Percentiles rank a stretch among this genome's conserved stretches.
These are phyloP conservation scores for Diospyros lotus DNA, from an alignment of 148 eudicot genomes.

Conservation along the genomic window DNA sequence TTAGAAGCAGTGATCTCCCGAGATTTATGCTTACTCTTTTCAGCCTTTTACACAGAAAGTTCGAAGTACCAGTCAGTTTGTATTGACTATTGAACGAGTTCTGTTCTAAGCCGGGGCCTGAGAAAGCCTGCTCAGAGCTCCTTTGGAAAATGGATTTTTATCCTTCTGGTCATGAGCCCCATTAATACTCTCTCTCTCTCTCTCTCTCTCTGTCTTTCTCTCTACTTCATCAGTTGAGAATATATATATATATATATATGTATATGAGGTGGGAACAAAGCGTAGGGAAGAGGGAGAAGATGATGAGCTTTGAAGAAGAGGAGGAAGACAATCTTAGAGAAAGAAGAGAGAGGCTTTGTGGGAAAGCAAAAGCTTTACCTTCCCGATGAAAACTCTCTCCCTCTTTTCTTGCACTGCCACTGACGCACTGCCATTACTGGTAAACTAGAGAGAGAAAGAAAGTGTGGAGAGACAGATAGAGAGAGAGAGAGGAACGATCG, in stretches of 20 bases:
- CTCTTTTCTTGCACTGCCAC: constrained; percentile 47
- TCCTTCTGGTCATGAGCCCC: constrained; percentile 7
- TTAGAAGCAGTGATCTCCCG: constrained; percentile 53
- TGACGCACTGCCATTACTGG: constrained; percentile 46
- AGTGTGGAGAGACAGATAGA: constrained; percentile 22
- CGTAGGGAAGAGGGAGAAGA: not conserved
- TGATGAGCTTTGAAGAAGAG: not conserved
- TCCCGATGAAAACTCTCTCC: constrained; percentile 60
- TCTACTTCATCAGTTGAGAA: not conserved
- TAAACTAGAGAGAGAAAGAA: constrained; percentile 24
- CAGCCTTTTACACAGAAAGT: constrained; percentile 55
- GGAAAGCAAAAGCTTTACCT: constrained; percentile 33
- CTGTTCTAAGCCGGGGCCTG: not conserved
- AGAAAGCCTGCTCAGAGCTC: constrained; percentile 16
- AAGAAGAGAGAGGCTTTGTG: too few relatives aligned
- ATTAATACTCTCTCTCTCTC: not conserved
- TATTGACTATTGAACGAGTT: not conserved
- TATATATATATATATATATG: not conserved
- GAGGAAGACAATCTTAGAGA: not conserved
- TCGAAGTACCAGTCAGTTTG: constrained; percentile 36
- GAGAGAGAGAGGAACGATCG: constrained; percentile 20
- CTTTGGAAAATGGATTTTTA: not conserved
- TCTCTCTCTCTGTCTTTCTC: not conserved
- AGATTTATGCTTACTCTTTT: constrained; percentile 53
- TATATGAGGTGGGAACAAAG: constrained; percentile 13